Percentiles rank a stretch among this genome's conserved stretches.
phyloP scores from a whole-genome alignment of 2,329 filamentous ascomycete species.

The Lecanosticta acicola region DNA sequence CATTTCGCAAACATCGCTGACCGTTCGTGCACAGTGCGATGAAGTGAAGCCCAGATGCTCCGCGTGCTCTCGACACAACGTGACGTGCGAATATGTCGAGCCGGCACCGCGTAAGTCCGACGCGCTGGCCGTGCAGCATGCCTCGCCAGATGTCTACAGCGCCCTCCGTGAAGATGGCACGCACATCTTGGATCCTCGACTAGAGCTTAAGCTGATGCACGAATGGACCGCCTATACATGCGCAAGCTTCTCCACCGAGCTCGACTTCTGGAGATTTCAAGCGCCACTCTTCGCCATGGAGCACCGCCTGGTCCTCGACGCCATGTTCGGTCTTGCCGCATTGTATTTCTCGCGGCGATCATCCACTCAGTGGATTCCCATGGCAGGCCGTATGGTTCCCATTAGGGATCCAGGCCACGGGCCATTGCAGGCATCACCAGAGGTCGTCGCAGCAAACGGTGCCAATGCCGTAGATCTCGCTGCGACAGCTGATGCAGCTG shows the following conservation, averaged over 20 bases:
- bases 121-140: background rate
- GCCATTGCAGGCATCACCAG: background rate
- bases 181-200: conserved; percentile 9
- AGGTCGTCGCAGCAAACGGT: conserved; percentile 2
- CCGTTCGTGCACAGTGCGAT: conserved; percentile 16
- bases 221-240: conserved; percentile 24
- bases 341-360: conserved; percentile 20
- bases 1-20: background rate
- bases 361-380: conserved; percentile 12
- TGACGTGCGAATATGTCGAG: conserved; percentile 22
- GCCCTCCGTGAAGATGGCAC: background rate
- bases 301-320: conserved; percentile 21
- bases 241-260: conserved; percentile 19
- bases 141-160: background rate
- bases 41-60: conserved; percentile 21
- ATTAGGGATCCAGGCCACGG: conserved; percentile 7
- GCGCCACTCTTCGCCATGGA: conserved; percentile 24
- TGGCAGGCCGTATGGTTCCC: conserved; percentile 15
- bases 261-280: conserved; percentile 24
- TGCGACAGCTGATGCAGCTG: conserved; percentile 2
- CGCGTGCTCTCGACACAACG: conserved; percentile 22
- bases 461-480: conserved; percentile 3
- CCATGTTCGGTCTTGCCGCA: conserved; percentile 24
- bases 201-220: conserved; percentile 26
- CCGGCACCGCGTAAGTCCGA: conserved; percentile 14